Percentiles rank a stretch among this genome's conserved stretches.
Evolutionary conservation across 1,284 basidiomycete genomes (phyloP).

Genomic region (Ustilago hordei): DNA sequence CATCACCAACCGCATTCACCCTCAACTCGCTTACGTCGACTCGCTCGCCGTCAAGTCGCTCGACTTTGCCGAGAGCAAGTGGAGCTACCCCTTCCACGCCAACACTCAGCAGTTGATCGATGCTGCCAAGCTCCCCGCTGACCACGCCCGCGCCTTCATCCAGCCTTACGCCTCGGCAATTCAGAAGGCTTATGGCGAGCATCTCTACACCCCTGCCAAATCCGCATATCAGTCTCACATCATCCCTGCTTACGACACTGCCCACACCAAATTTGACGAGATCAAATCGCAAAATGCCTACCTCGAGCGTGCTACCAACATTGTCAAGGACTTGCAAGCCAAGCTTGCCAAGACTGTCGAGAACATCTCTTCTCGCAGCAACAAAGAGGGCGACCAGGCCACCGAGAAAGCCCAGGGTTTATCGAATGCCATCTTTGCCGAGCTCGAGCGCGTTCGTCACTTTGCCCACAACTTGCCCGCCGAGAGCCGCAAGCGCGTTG

Average conservation of each 20-base stretch:
- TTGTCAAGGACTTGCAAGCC: conserved; percentile 60
- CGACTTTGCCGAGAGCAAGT: conserved; percentile 65
- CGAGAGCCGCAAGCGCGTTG: conserved; percentile 64
- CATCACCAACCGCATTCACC: conserved; percentile 57
- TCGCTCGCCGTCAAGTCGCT: conserved; percentile 60
- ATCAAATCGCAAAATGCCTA: conserved; percentile 65
- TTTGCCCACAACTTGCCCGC: conserved; percentile 62
- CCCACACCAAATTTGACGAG: conserved; percentile 62
- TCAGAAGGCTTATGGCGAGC: conserved; percentile 61
- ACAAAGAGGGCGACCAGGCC: conserved; percentile 60
- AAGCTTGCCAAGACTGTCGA: conserved; percentile 61
- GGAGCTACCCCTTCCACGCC: conserved; percentile 67
- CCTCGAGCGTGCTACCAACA: conserved; percentile 61
- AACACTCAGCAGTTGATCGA: conserved; percentile 60
- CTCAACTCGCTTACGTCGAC: conserved; percentile 65
- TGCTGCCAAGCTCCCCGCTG: conserved; percentile 54
- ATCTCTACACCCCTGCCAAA: conserved; percentile 60
- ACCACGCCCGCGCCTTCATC: conserved; percentile 51
- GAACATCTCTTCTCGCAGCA: conserved; percentile 50
- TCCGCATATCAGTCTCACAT: conserved; percentile 58
- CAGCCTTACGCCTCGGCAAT: conserved; percentile 50
- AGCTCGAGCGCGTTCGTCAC: conserved; percentile 64
- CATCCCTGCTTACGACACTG: conserved; percentile 50
- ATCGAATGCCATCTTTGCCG: conserved; percentile 63
- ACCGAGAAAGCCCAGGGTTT: conserved; percentile 61